Evolutionary conservation across 129 eudicot species (phyloP), one percentile per base, ranked within the genome.

Genomic region (Cynara cardunculus): DNA sequence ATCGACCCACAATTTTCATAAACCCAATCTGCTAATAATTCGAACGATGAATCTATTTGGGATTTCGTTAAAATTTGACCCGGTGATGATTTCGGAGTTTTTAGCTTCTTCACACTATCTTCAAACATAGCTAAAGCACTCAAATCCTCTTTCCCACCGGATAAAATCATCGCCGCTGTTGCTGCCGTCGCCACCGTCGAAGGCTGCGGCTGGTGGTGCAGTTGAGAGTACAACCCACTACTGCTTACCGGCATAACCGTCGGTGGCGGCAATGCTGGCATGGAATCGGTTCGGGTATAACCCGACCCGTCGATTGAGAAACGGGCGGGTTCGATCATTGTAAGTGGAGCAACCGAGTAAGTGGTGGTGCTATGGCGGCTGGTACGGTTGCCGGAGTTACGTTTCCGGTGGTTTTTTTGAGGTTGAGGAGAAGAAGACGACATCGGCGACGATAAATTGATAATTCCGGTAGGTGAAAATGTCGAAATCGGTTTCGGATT

Each of bases 141-240:
- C 72, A 94, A 89, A 86, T 92, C 98, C 74, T 94, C 96, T 80
- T 85, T 90, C 22, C 97, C 97, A 18, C 98, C 97, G 44, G 92
- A 90, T 71, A 90, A 74, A 41, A 41, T 41, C 16, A 41, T 10
- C 53, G 53, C 4, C 16, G 53, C 16, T 16, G 53, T 0, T 0
- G 53, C 2, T 4, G 53, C 4, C 4, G 53, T 3, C 2, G 53
- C 2, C 3, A 14, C 2, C 66, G 76, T 75, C 84, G 81, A 68
- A 69, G 79, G 83, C 77, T 77, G 79, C 44, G 80, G 85, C 18
- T 82, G 89, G 5, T 81, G 76, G 46, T 81, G 81, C 8, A 18
- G 87, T 69, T 11, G 49, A 64, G 68, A 53, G 71, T 85, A 74
- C 78, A 81, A 53, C 69, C 87, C 89, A 2, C 77, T 77, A 31